phyloP scores from a whole-genome alignment of 306 rosid genomes.

The Vigna reflexopilosa region DNA sequence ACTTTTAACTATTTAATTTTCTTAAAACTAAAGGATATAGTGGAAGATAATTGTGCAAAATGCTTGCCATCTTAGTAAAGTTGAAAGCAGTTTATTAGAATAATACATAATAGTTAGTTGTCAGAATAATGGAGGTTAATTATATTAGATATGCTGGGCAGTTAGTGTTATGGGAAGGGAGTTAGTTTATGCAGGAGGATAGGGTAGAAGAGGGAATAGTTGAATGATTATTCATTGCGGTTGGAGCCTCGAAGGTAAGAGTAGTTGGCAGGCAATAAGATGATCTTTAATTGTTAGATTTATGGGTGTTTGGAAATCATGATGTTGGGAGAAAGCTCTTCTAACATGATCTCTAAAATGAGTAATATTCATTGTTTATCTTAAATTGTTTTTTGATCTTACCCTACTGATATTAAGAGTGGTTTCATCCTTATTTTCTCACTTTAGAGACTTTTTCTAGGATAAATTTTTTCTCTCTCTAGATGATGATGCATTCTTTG shows the following conservation, averaged over 20 bases:
- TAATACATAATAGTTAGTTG: not conserved
- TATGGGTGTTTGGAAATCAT: not conserved
- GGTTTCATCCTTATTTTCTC: not conserved
- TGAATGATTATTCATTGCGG: conserved; percentile 23
- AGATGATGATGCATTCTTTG: not conserved
- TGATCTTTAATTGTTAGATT: not conserved
- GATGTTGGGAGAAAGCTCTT: conserved; percentile 12
- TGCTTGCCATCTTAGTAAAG: not conserved
- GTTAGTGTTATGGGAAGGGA: not conserved
- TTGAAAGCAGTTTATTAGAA: not conserved
- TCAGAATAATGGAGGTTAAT: not conserved
- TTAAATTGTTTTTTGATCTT: not conserved
- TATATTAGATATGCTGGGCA: not conserved
- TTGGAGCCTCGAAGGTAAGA: not conserved
- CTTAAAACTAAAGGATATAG: not conserved
- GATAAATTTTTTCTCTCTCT: not conserved
- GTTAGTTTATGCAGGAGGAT: not conserved
- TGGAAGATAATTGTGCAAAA: not conserved
- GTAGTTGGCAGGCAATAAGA: conserved; percentile 14
- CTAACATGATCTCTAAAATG: conserved; percentile 1
- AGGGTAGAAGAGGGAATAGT: conserved; percentile 6
- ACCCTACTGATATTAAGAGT: not conserved
- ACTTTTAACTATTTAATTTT: not conserved
- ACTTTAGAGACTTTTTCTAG: not conserved
- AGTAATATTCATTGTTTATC: not conserved